These are phyloP conservation scores for Scheffersomyces titani DNA, from an alignment of 1,139 yeast genomes.

Conservation along the genomic window DNA sequence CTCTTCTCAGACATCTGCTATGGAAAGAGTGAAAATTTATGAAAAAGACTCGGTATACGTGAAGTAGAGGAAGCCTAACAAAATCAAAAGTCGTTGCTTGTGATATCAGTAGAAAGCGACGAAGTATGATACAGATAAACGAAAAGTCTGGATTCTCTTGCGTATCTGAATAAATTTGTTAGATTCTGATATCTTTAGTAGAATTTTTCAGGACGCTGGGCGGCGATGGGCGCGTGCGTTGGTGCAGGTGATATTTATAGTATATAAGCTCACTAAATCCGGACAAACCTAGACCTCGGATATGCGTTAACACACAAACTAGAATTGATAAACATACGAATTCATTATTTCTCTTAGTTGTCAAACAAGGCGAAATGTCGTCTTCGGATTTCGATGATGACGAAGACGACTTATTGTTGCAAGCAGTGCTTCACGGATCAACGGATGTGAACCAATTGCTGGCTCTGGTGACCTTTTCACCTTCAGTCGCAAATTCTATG, in stretches of 20 bases:
- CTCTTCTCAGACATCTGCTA: constrained; percentile 30
- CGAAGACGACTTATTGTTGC: constrained; percentile 39
- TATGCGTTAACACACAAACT: not conserved
- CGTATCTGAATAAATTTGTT: not conserved
- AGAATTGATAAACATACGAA: not conserved
- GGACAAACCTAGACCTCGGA: not conserved
- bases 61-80: not conserved
- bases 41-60: not conserved
- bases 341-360: not conserved
- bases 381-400: constrained; percentile 41
- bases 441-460: not conserved
- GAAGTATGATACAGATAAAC: not conserved
- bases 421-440: constrained; percentile 8
- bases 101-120: not conserved
- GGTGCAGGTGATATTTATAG: not conserved
- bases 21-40: not conserved
- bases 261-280: not conserved
- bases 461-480: not conserved
- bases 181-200: not conserved
- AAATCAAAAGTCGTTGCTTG: not conserved
- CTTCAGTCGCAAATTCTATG: not conserved
- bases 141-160: not conserved
- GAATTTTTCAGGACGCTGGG: not conserved
- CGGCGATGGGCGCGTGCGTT: not conserved
- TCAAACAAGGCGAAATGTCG: constrained; percentile 11